Evolutionary conservation across 768 basidiomycete species (phyloP).

Genomic region (Mycena albidolilacea): DNA sequence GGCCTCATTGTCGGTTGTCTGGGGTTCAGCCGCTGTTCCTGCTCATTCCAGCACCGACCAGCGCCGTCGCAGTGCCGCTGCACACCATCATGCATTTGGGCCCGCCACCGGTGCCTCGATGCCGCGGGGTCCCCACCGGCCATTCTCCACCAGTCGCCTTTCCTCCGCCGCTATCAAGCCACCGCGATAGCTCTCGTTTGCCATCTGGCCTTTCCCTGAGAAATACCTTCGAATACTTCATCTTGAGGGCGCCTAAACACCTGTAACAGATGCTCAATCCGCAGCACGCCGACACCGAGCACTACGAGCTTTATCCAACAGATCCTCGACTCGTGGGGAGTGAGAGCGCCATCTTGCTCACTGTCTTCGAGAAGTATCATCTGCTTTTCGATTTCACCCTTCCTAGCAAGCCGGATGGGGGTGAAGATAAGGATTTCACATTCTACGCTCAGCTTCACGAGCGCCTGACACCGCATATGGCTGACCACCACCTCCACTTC

Average conservation of each 20-base stretch:
- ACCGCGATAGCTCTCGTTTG: not conserved
- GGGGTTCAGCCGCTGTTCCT: no score
- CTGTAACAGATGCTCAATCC: not conserved
- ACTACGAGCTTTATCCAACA: not conserved
- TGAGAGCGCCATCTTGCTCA: not conserved
- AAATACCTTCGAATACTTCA: no score
- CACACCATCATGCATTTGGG: not conserved
- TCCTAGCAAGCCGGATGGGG: not conserved
- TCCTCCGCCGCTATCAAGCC: no score
- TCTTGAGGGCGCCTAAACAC: no score
- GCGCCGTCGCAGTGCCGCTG: not conserved
- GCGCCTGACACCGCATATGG: no score
- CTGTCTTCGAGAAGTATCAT: not conserved
- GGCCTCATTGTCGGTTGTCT: no score
- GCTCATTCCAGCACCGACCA: not conserved
- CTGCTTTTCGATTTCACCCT: not conserved
- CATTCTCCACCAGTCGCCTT: not conserved
- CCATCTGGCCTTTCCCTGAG: not conserved
- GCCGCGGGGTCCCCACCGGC: not conserved
- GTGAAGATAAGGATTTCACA: not conserved
- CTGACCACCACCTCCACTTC: no score
- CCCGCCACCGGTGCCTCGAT: not conserved
- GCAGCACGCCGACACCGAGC: not conserved
- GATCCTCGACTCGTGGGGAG: not conserved
- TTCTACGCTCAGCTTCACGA: not conserved